Evolutionary conservation across 129 eudicot genomes (phyloP).

Genomic region (Mikania micrantha): DNA sequence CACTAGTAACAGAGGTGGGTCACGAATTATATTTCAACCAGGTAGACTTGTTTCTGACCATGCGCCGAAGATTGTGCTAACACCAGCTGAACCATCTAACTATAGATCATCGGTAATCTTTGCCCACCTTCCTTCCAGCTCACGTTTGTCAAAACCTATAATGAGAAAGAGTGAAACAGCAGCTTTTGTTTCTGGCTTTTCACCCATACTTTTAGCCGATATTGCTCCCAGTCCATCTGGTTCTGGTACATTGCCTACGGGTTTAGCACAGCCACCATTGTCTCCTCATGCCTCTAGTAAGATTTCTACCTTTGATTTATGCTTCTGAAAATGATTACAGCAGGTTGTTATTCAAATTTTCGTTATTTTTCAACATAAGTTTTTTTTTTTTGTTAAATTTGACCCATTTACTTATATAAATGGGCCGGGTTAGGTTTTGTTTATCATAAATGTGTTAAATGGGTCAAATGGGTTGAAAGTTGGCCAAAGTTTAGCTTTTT

Average conservation of each 20-base stretch:
- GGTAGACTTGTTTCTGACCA: constrained; percentile 27
- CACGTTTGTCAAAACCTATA: constrained; percentile 38
- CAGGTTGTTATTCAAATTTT: background rate
- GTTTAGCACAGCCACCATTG: constrained; percentile 74
- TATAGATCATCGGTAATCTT: constrained; percentile 40
- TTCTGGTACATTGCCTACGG: constrained; percentile 45
- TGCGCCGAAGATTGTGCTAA: constrained; percentile 25
- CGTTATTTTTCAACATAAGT: no score
- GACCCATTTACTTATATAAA: background rate
- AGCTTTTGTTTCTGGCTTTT: constrained; percentile 37
- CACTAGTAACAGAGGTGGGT: constrained; percentile 24
- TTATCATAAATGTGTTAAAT: background rate
- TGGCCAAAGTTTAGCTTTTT: background rate
- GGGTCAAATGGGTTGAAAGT: background rate
- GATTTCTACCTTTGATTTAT: background rate
- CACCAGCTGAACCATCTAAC: constrained; percentile 44
- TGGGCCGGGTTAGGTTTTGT: background rate
- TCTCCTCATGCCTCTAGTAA: constrained; percentile 74
- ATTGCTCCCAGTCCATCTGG: constrained; percentile 65
- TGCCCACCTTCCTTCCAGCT: constrained; percentile 44
- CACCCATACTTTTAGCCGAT: constrained; percentile 49
- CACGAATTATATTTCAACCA: constrained; percentile 22
- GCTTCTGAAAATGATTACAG: background rate
- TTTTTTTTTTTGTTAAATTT: background rate
- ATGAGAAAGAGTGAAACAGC: constrained; percentile 34